A percentile compares a stretch with the other conserved stretches of the same genome.
These are phyloP conservation scores for Gentiana macrophylla DNA, from an alignment of 257 asterid species.

Conservation along the genomic window DNA sequence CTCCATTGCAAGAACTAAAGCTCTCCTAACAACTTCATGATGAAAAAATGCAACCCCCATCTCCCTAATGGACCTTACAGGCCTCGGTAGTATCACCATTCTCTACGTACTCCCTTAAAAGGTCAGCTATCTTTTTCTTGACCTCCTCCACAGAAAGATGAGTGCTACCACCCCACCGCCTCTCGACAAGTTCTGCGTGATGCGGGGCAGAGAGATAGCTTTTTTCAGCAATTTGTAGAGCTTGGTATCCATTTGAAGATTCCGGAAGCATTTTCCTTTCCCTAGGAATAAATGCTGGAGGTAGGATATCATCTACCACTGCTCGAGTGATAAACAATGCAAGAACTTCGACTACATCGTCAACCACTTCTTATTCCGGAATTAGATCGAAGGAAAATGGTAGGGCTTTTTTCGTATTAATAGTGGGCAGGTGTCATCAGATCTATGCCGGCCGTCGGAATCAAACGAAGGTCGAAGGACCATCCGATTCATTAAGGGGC, in stretches of 20 bases:
- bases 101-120: constrained; percentile 72
- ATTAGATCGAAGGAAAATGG: too few species aligned
- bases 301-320: constrained; percentile 90
- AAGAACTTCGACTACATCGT: constrained; percentile 74
- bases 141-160: constrained; percentile 87
- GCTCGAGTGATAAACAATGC: constrained; percentile 88
- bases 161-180: constrained; percentile 98
- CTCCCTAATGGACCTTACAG: constrained; percentile 73
- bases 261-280: constrained; percentile 66
- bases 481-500: too few species aligned
- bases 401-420: too few species aligned
- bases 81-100: constrained; percentile 93
- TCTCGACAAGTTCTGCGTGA: constrained; percentile 95
- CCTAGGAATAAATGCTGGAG: constrained; percentile 83
- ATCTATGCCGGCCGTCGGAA: too few species aligned
- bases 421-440: too few species aligned
- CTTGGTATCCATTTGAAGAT: constrained; percentile 70
- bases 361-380: too few species aligned
- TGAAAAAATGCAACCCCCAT: constrained; percentile 91
- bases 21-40: constrained; percentile 95
- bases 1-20: constrained; percentile 83
- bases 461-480: too few species aligned
- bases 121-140: constrained; percentile 80
- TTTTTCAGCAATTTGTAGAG: constrained; percentile 69
- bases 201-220: constrained; percentile 98